Conservation (phyloP, 345 rosid genomes). For the Camelina sativa region DNA sequence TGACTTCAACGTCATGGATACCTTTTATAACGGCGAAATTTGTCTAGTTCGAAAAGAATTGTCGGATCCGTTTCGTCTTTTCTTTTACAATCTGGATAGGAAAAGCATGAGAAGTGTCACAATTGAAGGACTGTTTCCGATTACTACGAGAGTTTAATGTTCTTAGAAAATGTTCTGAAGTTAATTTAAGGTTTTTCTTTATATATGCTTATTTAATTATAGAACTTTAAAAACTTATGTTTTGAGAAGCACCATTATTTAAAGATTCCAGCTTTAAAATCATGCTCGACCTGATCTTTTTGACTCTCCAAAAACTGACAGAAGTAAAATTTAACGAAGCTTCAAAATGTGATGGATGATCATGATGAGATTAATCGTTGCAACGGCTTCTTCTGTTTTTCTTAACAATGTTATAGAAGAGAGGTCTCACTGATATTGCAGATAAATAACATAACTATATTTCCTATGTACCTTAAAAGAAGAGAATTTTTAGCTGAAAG, state of each 20-base stretch:
- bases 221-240: too few relatives aligned
- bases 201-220: neutral
- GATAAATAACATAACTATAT: too few relatives aligned
- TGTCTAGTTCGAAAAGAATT: neutral
- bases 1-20: slow-evolving; percentile 2
- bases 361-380: too few relatives aligned
- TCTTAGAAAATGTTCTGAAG: neutral
- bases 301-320: too few relatives aligned
- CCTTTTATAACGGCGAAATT: slow-evolving; percentile 8
- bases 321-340: too few relatives aligned
- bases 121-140: slow-evolving; percentile 13
- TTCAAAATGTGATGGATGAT: too few relatives aligned
- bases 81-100: slow-evolving; percentile 18
- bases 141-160: slow-evolving; percentile 15
- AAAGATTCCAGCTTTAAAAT: neutral
- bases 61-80: slow-evolving; percentile 7
- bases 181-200: neutral
- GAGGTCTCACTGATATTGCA: too few relatives aligned
- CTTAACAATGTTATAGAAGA: too few relatives aligned
- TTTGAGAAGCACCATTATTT: neutral
- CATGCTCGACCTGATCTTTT: neutral
- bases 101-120: slow-evolving; percentile 1
- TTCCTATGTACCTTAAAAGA: neutral
- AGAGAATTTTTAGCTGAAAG: neutral
- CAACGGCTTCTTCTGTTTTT: too few relatives aligned